phyloP scores from a whole-genome alignment of 768 basidiomycete species.

The Gelatoporia subvermispora region DNA sequence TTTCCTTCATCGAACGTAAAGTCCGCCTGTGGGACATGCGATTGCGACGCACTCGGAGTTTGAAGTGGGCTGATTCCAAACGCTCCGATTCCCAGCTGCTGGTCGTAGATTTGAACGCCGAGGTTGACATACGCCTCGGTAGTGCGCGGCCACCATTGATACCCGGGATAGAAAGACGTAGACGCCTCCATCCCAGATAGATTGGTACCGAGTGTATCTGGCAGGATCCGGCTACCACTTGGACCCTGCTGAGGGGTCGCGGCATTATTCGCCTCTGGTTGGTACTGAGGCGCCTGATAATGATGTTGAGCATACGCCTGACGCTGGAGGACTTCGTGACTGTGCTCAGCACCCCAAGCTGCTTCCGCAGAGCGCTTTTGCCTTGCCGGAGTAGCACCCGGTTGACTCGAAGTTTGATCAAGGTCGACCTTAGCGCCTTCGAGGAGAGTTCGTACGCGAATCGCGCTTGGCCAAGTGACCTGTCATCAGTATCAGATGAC shows the following conservation, averaged over 20 bases:
- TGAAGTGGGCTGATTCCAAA: not conserved
- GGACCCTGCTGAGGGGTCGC: not conserved
- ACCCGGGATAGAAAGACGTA: slow-evolving; percentile 16
- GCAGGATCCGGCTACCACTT: slow-evolving; percentile 4
- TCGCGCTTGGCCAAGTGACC: slow-evolving; percentile 70
- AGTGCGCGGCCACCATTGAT: slow-evolving; percentile 21
- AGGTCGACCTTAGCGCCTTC: slow-evolving; percentile 60
- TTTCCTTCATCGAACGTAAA: slow-evolving; percentile 19
- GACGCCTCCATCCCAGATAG: slow-evolving; percentile 3
- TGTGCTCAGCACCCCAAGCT: slow-evolving; percentile 14
- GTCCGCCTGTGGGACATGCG: slow-evolving; percentile 7
- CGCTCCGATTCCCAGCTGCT: not conserved
- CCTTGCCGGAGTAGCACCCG: slow-evolving; percentile 1
- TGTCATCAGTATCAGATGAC: slow-evolving; percentile 18
- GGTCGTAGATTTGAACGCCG: not conserved
- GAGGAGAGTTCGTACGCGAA: slow-evolving; percentile 59
- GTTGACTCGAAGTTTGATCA: slow-evolving; percentile 19
- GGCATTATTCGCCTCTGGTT: not conserved
- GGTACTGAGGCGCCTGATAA: not conserved
- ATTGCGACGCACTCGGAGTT: not conserved
- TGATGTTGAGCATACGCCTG: slow-evolving; percentile 1
- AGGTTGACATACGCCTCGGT: not conserved
- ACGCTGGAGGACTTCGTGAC: slow-evolving; percentile 7
- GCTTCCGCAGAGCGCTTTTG: slow-evolving; percentile 21
- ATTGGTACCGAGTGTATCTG: slow-evolving; percentile 8